Percentiles rank a stretch among this genome's conserved stretches.
These are phyloP conservation scores for Cladosporium colombiae DNA, from an alignment of 2,329 filamentous ascomycete genomes.

Conservation along the genomic window DNA sequence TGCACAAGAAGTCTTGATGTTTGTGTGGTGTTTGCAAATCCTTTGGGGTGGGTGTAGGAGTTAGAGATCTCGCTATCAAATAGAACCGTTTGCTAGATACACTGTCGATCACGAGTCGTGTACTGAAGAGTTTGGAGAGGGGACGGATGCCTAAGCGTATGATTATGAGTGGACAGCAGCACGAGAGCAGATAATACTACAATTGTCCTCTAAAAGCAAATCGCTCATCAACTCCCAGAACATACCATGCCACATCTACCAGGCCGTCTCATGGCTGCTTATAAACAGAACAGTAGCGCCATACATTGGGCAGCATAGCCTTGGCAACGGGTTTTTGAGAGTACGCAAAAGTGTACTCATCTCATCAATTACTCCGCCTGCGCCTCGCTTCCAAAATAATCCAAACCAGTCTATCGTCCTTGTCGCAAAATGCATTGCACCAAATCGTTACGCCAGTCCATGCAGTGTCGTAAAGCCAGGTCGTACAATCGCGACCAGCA, in stretches of 20 bases:
- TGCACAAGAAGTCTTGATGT: conserved; percentile 43
- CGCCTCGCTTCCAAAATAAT: conserved; percentile 8
- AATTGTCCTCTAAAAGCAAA: neutral
- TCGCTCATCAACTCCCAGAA: neutral
- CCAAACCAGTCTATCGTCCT: conserved; percentile 5
- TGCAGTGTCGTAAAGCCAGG: conserved; percentile 11
- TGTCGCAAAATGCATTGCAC: conserved; percentile 3
- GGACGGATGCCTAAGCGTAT: neutral
- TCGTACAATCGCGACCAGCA: neutral
- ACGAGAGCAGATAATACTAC: neutral
- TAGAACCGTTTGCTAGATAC: neutral
- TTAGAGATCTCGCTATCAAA: neutral
- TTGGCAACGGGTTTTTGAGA: conserved; percentile 19
- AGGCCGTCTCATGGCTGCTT: neutral
- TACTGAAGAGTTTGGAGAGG: neutral
- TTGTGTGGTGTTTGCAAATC: neutral
- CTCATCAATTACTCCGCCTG: conserved; percentile 16
- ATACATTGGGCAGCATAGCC: neutral
- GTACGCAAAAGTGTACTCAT: conserved; percentile 31
- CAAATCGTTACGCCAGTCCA: conserved; percentile 2
- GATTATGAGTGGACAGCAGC: neutral
- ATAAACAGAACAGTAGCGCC: neutral
- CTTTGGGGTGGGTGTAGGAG: neutral
- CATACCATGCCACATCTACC: neutral
- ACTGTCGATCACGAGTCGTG: neutral